phyloP scores from a whole-genome alignment of 177 flowering plant species.

The Vitis hybrid region DNA sequence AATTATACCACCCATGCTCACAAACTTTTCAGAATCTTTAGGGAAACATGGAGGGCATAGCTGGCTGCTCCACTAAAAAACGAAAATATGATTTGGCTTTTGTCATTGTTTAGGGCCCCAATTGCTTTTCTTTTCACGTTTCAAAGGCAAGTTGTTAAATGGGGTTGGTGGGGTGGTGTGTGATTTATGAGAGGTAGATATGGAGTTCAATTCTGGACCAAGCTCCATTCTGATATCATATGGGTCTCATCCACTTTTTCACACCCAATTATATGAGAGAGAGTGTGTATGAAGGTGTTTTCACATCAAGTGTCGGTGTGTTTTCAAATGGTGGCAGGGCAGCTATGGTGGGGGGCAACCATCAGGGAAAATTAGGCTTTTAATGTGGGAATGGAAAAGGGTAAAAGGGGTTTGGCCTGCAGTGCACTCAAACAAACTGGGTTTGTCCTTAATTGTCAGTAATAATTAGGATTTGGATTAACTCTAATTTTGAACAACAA shows the following conservation, averaged over 20 bases:
- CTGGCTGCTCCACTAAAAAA: constrained; percentile 21
- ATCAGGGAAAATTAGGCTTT: neutral
- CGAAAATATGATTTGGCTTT: constrained; percentile 16
- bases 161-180: constrained; percentile 2
- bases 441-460: no score
- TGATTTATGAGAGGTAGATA: neutral
- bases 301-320: constrained; percentile 22
- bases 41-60: constrained; percentile 9
- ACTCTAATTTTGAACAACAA: no score
- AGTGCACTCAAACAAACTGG: neutral
- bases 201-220: neutral
- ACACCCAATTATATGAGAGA: constrained; percentile 9
- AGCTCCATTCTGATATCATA: neutral
- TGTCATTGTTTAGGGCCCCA: constrained; percentile 8
- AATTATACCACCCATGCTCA: neutral
- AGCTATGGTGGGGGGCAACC: constrained; percentile 17
- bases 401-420: no score
- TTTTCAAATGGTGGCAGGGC: constrained; percentile 12
- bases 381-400: neutral
- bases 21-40: constrained; percentile 12
- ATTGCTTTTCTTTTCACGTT: neutral
- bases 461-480: no score
- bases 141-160: neutral
- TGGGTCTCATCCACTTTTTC: constrained; percentile 2
- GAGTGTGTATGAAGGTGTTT: constrained; percentile 1